Evolutionary conservation across 2,329 filamentous ascomycete genomes (phyloP).

Genomic region (Cryoendolithus antarcticus): DNA sequence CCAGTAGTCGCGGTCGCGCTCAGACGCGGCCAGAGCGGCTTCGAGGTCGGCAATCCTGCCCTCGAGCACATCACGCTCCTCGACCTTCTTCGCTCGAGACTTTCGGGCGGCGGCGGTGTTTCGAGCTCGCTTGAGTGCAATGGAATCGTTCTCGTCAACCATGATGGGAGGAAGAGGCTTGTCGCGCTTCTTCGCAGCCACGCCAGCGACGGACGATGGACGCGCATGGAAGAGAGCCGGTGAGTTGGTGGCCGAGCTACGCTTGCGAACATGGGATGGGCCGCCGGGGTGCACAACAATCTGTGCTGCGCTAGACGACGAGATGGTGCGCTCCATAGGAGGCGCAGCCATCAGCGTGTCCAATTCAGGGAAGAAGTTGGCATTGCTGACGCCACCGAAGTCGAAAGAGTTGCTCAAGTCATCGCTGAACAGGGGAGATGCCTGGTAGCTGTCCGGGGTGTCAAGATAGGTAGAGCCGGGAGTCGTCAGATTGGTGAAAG

Average conservation of each 20-base stretch:
- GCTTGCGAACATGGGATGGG: slow-evolving; percentile 20
- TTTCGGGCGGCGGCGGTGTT: slow-evolving; percentile 92
- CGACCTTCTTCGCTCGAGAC: slow-evolving; percentile 75
- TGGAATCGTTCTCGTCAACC: slow-evolving; percentile 58
- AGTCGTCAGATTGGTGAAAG: slow-evolving; percentile 74
- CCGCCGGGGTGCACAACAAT: slow-evolving; percentile 27
- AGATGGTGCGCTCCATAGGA: slow-evolving; percentile 29
- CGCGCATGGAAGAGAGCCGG: slow-evolving; percentile 33
- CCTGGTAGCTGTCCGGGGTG: slow-evolving; percentile 65
- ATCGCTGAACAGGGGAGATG: slow-evolving; percentile 62
- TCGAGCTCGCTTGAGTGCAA: slow-evolving; percentile 84
- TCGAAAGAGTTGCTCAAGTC: slow-evolving; percentile 43
- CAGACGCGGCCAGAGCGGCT: slow-evolving; percentile 11
- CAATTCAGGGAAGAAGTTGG: slow-evolving; percentile 49
- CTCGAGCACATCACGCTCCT: slow-evolving; percentile 63
- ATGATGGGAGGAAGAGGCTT: slow-evolving; percentile 71
- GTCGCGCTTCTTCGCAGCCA: slow-evolving; percentile 60
- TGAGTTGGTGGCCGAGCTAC: slow-evolving; percentile 27
- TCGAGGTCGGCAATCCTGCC: slow-evolving; percentile 47
- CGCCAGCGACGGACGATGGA: slow-evolving; percentile 58
- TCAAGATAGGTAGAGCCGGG: slow-evolving; percentile 62
- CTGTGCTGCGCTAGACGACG: slow-evolving; percentile 21
- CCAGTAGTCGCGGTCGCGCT: slow-evolving; percentile 7
- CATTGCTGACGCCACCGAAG: slow-evolving; percentile 30
- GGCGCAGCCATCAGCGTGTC: slow-evolving; percentile 19